Base-by-base conservation (phyloP, 164 flowering plant genomes). In the Dillenia turbinata region DNA sequence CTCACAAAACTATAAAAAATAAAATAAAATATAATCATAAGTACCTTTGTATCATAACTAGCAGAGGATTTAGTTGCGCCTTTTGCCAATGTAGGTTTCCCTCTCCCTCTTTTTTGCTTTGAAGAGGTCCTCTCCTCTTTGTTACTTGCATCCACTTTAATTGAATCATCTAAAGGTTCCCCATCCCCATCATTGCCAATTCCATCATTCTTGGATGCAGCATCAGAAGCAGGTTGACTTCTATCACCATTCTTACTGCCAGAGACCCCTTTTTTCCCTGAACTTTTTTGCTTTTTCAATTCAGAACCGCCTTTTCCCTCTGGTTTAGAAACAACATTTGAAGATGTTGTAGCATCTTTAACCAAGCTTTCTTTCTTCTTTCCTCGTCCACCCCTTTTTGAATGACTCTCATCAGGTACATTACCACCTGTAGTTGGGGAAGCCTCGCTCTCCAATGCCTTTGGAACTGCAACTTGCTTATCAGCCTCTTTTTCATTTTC, bases 241-340 rank as follows among this genome's bases (percentile, higher is more conserved):
- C 65, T 71, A 46, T 69, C 82, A 69, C 75, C 77, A 47, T 54
- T 47, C 24, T 73, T 55, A 65, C 53, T 49, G 33, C 56, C 68
- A 47, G 71, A 54, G 61, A 68, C 44, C 3, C 12, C 75, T 57
- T 78, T 83, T 61, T 74, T 82, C 44, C 77, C 76, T 1, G 73
- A 47, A 1, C 44, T 70, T 17, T 45, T 73, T 19, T 46, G 60
- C 10, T 56, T 40, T 66, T 75, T 81, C 17, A 51, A 70, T 69
- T 78, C 88, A 7, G 79, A 71, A 54, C 71, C 77, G 66, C 66
- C 71, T n/a, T 65, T 59, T 47, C 60, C 84, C 47, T 77, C 85
- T 53, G 81, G 52, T 46, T 75, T 73, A 8, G 78, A 52, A 58
- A 62, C 62, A 45, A 61, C 64, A 65, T 56, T 77, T n/a, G 61